Base-by-base conservation (phyloP, 768 basidiomycete genomes). In the Lactarius sp. region DNA sequence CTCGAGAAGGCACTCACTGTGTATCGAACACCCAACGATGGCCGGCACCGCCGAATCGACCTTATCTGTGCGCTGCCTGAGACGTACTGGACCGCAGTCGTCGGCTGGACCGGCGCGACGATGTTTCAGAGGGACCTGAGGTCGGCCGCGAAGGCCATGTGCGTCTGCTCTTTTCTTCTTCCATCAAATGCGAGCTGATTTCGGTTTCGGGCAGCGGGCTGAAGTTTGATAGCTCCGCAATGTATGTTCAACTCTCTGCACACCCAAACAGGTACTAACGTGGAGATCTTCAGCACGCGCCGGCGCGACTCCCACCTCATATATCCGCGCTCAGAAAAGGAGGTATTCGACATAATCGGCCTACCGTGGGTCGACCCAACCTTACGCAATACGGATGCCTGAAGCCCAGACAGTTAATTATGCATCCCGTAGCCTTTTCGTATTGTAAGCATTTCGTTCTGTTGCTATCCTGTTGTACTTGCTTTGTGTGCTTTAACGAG, bases 101-200 rank as follows among this genome's bases (percentile, higher is more conserved):
- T 93, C 33, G 94, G 95, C 57, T 98, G 94, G 94, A 88, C 87
- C 6, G 94, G 94, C 0, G 94, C 90, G 5, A 92, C 83, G 65
- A 88, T 92, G 85, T 96, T 97, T 71, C 84, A 96, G 73, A 78
- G 92, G 33, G 94, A 96, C 74, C 73, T 97, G 55, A 80, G 90
- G 65, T 74, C 83, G 14, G 89, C 85, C 82, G 87, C 88, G 2
- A 90, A 90, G 70, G 74, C 79, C 49, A 72, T 77, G 87, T 85
- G 67, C 34, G 77, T 61, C n/a, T 46, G 8, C 0, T 8, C 41
- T 31, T 46, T 34, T 22, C 16, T 42, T 47, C 36, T 2, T 33
- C 50, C n/a, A 6, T 27, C 44, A 12, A 31, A 27, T 13, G 18
- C 20, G 2, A n/a, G 34, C 9, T 36, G 14, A 49, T 18, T 33